Percentiles rank a stretch among this genome's conserved stretches.
These are phyloP conservation scores for Sporisorium exsertum DNA, from an alignment of 1,284 basidiomycete species.

Conservation along the genomic window DNA sequence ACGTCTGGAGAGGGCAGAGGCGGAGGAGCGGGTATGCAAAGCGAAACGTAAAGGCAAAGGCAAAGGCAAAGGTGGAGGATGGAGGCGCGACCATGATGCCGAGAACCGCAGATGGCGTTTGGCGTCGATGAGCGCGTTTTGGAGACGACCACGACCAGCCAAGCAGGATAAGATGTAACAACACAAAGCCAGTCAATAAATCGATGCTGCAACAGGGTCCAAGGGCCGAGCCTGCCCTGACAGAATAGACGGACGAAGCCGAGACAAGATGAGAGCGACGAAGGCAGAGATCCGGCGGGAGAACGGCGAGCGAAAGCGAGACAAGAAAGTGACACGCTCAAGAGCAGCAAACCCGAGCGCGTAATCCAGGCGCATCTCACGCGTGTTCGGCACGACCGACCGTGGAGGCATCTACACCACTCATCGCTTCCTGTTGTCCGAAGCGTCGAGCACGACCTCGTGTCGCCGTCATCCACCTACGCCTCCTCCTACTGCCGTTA, in stretches of 20 bases:
- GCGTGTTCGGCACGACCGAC: background rate
- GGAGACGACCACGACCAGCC: background rate
- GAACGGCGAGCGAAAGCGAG: background rate
- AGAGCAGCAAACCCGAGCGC: background rate
- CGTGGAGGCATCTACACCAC: background rate
- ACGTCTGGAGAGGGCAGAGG: background rate
- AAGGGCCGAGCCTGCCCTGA: background rate
- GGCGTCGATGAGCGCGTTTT: conserved; percentile 24
- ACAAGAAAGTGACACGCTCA: background rate
- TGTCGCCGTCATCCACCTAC: background rate
- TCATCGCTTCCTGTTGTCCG: background rate
- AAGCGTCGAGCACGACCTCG: background rate
- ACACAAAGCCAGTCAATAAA: background rate
- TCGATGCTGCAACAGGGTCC: background rate
- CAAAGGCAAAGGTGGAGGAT: background rate
- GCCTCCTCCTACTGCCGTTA: no score
- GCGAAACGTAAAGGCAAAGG: conserved; percentile 1
- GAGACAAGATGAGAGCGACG: background rate
- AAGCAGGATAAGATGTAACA: conserved; percentile 12
- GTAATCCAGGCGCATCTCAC: background rate
- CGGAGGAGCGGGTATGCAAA: background rate
- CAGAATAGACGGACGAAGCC: background rate
- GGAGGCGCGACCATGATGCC: conserved; percentile 14
- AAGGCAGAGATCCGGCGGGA: background rate
- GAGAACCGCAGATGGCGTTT: conserved; percentile 15